These are phyloP conservation scores for Hamigera avellanea DNA, from an alignment of 495 filamentous ascomycete genomes.

Conservation along the genomic window DNA sequence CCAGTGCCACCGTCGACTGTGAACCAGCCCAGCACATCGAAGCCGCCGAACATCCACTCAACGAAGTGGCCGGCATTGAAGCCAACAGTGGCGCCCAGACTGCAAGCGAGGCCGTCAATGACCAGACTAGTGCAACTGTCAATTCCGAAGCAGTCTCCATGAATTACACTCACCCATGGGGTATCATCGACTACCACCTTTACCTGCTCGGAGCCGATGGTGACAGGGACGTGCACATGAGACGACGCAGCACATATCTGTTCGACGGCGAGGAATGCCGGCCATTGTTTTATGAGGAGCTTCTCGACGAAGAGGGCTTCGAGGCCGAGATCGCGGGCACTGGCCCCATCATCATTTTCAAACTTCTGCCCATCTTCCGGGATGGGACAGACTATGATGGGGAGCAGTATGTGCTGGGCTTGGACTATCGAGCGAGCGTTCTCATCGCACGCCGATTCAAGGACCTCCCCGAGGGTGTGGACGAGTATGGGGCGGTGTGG, in stretches of 20 bases:
- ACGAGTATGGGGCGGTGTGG: constrained; percentile 20
- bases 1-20: too few species aligned
- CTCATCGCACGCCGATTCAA: constrained; percentile 21
- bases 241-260: constrained; percentile 12
- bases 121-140: too few species aligned
- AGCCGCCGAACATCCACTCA: too few species aligned
- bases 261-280: constrained; percentile 16
- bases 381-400: constrained; percentile 3
- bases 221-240: constrained; percentile 3
- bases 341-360: constrained; percentile 14
- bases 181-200: constrained; percentile 23
- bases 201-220: constrained; percentile 18
- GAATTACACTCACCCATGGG: constrained; percentile 17
- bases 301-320: constrained; percentile 6
- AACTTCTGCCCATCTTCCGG: constrained; percentile 17
- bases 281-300: constrained; percentile 12
- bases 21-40: too few species aligned
- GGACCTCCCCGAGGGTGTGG: constrained; percentile 11
- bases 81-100: too few species aligned
- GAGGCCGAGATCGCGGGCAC: constrained; percentile 2
- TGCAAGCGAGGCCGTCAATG: too few species aligned
- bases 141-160: too few species aligned
- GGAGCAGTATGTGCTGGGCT: constrained; percentile 19
- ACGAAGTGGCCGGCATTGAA: too few species aligned
- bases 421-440: constrained; percentile 11